A percentile compares a stretch with the other conserved stretches of the same genome.
These are phyloP conservation scores for Cinchona pubescens DNA, from an alignment of 257 asterid species.

Conservation along the genomic window DNA sequence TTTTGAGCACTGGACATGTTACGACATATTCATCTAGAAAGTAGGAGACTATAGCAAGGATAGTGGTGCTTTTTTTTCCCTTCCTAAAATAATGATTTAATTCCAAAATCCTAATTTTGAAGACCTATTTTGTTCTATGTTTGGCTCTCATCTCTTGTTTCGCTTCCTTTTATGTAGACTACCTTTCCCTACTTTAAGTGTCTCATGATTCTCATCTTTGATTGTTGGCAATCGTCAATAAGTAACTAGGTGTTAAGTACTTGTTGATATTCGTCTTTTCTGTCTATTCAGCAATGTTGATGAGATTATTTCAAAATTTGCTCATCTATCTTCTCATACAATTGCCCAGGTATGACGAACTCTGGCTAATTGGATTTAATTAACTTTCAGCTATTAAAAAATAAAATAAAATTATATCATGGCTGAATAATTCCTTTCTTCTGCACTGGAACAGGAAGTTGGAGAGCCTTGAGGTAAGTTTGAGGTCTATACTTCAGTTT, in stretches of 20 bases:
- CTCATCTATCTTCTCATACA: conserved; percentile 80
- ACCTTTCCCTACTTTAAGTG: neutral
- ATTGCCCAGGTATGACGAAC: conserved; percentile 56
- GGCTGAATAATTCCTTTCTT: conserved; percentile 15
- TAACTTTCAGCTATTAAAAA: neutral
- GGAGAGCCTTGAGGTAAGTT: conserved; percentile 89
- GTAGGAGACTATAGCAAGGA: neutral
- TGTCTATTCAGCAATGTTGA: conserved; percentile 59
- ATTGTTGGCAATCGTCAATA: neutral
- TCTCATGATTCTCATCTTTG: too few relatives aligned
- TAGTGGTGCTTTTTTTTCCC: neutral
- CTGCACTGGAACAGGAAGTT: conserved; percentile 58
- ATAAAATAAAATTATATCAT: too few relatives aligned
- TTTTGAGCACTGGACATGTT: neutral
- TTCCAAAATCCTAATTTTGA: neutral
- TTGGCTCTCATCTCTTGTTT: neutral
- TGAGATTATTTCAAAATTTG: conserved; percentile 76
- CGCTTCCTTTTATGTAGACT: neutral
- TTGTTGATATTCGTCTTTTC: neutral
- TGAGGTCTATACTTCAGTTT: conserved; percentile 12
- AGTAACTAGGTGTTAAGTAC: neutral
- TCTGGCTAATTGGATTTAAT: conserved; percentile 15
- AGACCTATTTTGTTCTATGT: neutral
- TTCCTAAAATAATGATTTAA: neutral
- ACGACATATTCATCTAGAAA: too few relatives aligned